Percentiles rank a stretch among this genome's conserved stretches.
These are phyloP conservation scores for Daldinia vernicosa DNA, from an alignment of 495 filamentous ascomycete genomes.

Conservation along the genomic window DNA sequence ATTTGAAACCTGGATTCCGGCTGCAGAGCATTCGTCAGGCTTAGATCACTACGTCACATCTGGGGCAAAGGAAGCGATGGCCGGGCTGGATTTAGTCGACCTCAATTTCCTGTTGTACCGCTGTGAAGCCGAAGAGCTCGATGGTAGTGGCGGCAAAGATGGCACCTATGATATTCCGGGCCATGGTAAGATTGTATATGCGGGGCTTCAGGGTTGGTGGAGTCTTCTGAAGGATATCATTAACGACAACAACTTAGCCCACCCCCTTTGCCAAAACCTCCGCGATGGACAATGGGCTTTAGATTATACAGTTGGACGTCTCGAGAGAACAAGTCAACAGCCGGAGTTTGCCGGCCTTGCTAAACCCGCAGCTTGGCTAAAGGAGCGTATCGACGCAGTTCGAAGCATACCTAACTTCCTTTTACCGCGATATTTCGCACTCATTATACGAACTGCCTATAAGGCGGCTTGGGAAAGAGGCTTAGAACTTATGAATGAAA, in stretches of 20 bases:
- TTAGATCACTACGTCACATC: constrained; percentile 84
- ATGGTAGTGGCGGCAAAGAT: constrained; percentile 79
- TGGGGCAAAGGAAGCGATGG: constrained; percentile 82
- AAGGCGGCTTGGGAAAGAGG: constrained; percentile 80
- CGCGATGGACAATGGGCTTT: constrained; percentile 94
- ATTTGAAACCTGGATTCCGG: constrained; percentile 94
- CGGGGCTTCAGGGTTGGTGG: constrained; percentile 98
- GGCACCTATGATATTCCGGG: constrained; percentile 89
- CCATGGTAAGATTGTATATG: constrained; percentile 86
- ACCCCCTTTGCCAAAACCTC: constrained; percentile 91
- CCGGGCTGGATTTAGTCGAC: constrained; percentile 75
- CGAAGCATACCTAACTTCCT: constrained; percentile 86
- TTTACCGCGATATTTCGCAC: constrained; percentile 89
- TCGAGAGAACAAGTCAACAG: constrained; percentile 74
- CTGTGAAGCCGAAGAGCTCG: constrained; percentile 91
- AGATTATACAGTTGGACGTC: constrained; percentile 81
- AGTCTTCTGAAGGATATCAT: constrained; percentile 87
- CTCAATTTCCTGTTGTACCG: constrained; percentile 93
- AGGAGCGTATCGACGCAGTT: constrained; percentile 83
- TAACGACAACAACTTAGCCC: constrained; percentile 87
- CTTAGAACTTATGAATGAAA: constrained; percentile 77
- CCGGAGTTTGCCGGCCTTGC: constrained; percentile 66
- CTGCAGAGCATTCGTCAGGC: constrained; percentile 78
- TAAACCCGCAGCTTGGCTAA: constrained; percentile 78
- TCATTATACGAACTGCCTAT: constrained; percentile 87